phyloP scores from a whole-genome alignment of 192 early-diverging fungal species.

The Backusella macrospora region DNA sequence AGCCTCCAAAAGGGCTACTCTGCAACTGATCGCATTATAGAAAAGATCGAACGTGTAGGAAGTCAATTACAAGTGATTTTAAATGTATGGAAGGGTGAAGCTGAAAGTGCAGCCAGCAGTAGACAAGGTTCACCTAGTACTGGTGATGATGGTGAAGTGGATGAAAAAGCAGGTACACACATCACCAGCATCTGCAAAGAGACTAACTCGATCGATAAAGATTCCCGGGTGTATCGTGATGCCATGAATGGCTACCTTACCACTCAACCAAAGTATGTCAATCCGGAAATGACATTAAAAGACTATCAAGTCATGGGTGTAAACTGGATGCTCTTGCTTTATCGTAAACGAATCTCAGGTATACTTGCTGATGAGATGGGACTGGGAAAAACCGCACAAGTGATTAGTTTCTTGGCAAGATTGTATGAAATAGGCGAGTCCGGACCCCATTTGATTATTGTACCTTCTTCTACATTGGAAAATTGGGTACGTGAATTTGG shows the following conservation, averaged over 20 bases:
- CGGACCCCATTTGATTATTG: conserved; percentile 79
- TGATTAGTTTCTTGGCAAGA: conserved; percentile 77
- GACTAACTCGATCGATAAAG: conserved; percentile 22
- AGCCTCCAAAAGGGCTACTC: conserved; percentile 63
- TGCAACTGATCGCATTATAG: conserved; percentile 64
- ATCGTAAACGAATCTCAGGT: conserved; percentile 72
- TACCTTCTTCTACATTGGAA: conserved; percentile 82
- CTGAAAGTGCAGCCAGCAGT: neutral
- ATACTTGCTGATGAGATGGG: conserved; percentile 88
- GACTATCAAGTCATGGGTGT: conserved; percentile 87
- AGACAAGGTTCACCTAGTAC: conserved; percentile 1
- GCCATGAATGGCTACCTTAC: conserved; percentile 54
- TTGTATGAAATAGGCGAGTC: conserved; percentile 51
- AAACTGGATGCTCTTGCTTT: conserved; percentile 80
- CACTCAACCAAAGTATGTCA: conserved; percentile 64
- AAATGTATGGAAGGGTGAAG: conserved; percentile 47
- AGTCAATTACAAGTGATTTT: conserved; percentile 50
- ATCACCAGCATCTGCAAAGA: conserved; percentile 23
- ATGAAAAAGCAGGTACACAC: conserved; percentile 49
- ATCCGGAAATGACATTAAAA: conserved; percentile 66
- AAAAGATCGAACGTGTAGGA: conserved; percentile 59
- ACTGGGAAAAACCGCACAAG: conserved; percentile 91
- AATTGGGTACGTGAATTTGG: conserved; percentile 93
- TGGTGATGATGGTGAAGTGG: conserved; percentile 33
- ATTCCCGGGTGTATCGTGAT: neutral